Base-by-base conservation (phyloP, 176 grass and related monocot genomes). In the Typha latifolia region DNA sequence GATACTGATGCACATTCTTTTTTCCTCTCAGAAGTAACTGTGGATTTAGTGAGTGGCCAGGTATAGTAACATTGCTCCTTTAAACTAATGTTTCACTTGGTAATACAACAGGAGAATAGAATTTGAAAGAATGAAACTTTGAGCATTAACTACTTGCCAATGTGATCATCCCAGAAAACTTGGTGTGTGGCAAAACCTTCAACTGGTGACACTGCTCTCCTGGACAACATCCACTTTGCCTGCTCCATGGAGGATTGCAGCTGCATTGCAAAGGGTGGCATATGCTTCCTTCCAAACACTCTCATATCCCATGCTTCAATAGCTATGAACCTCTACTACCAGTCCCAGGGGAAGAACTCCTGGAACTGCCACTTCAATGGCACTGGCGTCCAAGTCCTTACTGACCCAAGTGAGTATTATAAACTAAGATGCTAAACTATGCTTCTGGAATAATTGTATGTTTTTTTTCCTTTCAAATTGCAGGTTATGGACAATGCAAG, bases 291-390 rank as follows among this genome's bases (percentile, higher is more conserved):
- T 1, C 62, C 32, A 0, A 65, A 55, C 1, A 22, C 47, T 24
- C 61, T 88, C 16, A 49, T 73, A 5, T 49, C 77, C 0, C 51
- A 29, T 0, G 81, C 77, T 3, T 88, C 81, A 0, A 64, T 80
- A 31, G 77, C 81, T 0, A 88, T 88, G 85, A 88, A 88, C 52
- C 20, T 66, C 52, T 88, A 88, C 62, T 88, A 88, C 66, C 81
- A 80, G 66, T 59, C 65, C 47, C 51, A 1, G 32, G 81, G 73
- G 3, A 80, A 80, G 77, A 88, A 88, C 81, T 11, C 73, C 0
- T 88, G 81, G 85, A 88, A 88, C 66, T 84, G 85, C 77, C 73
- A 80, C 77, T 88, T 88, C 77, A 84, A 84, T 4, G 77, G 65
- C 69, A 80, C 77, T 12, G 85, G 81, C 47, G 65, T 88, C 77